Base-by-base conservation (phyloP, 2,329 filamentous ascomycete species). In the Verticillium dahliae region DNA sequence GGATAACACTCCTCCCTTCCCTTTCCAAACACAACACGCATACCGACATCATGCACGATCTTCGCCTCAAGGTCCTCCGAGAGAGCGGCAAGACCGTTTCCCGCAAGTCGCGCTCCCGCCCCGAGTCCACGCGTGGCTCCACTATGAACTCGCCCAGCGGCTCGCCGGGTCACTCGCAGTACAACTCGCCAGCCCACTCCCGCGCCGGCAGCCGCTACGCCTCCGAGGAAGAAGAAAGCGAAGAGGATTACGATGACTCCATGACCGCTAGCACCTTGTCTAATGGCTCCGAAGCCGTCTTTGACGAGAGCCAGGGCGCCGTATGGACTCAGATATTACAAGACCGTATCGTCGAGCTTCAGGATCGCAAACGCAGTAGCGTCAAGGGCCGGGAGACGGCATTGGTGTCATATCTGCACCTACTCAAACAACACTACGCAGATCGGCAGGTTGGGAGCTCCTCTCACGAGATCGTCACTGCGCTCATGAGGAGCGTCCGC, bases 291-390 rank as follows among this genome's bases (percentile, higher is more conserved):
- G 68, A 77, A 15, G 67, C 84, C 61, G 85, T 83, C 62, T 88
- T 86, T 39, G 78, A 88, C 37, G 81, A 83, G 9, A 78, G 81
- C 33, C 73, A 80, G n/a, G 73, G 80, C 18, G 73, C 80, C 57
- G 81, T 81, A 33, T 90, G 90, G 83, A 82, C 86, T 56, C 76
- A 84, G 15, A 82, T 85, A 61, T 76, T 93, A 38, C 78, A 81
- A 34, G 83, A 87, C 64, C 84, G 88, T 62, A 86, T 96, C 65
- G 81, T 88, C 57, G 86, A 90, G 67, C 84, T 96, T 34, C 80
- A 89, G 60, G 81, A 84, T 64, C 87, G 90, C 68, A 96, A 96
- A 80, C 86, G 89, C 66, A 91, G 88, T 74, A 92, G 87, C 66
- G 84, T 82, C 31, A 85, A 90, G 65, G 85, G 86, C 27, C 85